Evolutionary conservation across 2,329 filamentous ascomycete genomes (phyloP), one percentile per base, ranked within the genome.

Genomic region (Penicillium sumatraense): DNA sequence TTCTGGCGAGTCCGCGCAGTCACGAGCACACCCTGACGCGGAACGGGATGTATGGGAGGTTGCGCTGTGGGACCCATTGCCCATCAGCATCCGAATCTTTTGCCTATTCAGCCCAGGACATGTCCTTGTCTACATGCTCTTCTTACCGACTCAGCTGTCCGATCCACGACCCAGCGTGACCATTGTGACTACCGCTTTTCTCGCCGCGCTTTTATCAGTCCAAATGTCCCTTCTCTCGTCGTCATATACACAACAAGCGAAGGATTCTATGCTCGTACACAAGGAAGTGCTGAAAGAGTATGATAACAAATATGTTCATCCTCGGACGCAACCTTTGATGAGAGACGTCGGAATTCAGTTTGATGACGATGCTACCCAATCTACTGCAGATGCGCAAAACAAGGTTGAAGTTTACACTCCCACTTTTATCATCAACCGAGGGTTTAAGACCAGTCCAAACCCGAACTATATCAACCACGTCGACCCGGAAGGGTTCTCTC

Each of bases 221-320:
- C 91, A 97, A 72, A 83, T 98, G 60, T 82, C 86, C 49, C 79
- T 91, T 26, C 78, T 98, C 47, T 87, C 89, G 57, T 83, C 82
- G 2, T 86, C 82, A 29, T 98, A 93, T 74, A 82, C 85, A 3
- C 93, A 93, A 70, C 93, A 98, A 72, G 86, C 85, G 57, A 96
- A 92, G 70, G 95, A 99, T 72, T 86, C 85, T 2, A 82, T 87
- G 2, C 83, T 97, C 44, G 89, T 99, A 55, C 91, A 96, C 64
- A 91, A 89, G 65, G 90, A 98, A 74, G 93, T 98, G 5, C 82
- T 98, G 75, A 88, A 92, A 71, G 95, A 99, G 75, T 99, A 99
- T 70, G 91, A 98, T 70, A 90, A 86, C 64, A 99, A 99, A 77
- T 97, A 89, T 68, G 95, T 99, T 1, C 91, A 96, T 68, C 95